Base-by-base conservation (phyloP, 1,139 yeast genomes). In the Candida anutae region DNA sequence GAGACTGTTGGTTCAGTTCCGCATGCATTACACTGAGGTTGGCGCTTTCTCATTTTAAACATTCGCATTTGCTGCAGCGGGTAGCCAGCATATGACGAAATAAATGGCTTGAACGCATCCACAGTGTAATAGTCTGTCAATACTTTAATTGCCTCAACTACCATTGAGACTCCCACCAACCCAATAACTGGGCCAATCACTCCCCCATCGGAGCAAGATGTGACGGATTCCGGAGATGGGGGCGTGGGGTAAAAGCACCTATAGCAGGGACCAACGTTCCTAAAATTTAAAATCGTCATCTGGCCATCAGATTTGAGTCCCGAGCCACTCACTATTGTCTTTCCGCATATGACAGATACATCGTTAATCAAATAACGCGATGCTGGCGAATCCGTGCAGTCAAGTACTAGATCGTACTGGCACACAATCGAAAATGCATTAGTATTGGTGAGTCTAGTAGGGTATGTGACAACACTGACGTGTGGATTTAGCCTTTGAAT, bases 171-270 rank as follows among this genome's bases (percentile, higher is more conserved):
- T 4, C 99, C 99, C 48, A 90, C 74, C 1, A 87, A 46, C 0
- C 98, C 99, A 27, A 93, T 94, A 5, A 90, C 93, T 0, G 98
- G 95, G 0, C 98, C 98, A 14, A 93, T 54, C 1, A 93, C 94
- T 3, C 99, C 99, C 3, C 95, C 95, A 51, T 87, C 97, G 6
- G 85, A 74, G 45, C 99, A 93, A 0, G 94, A 72, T 1, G 88
- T 71, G 0, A 88, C 87, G 2, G 84, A 66, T 30, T 74, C 77
- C 1, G 95, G 82, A 0, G 93, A 77, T 0, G 99, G 96, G 0
- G 98, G 95, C 9, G 59, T 61, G 0, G 98, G 97, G 42, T 83
- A 85, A 51, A 88, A 76, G 47, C 99, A 93, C 37, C 99, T 62
- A 47, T 93, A 93, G 50, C 99, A 93, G 0, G 98, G 98, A 0